phyloP scores from a whole-genome alignment of 805 yeast genomes.

The Ogataea chonburiensis region DNA sequence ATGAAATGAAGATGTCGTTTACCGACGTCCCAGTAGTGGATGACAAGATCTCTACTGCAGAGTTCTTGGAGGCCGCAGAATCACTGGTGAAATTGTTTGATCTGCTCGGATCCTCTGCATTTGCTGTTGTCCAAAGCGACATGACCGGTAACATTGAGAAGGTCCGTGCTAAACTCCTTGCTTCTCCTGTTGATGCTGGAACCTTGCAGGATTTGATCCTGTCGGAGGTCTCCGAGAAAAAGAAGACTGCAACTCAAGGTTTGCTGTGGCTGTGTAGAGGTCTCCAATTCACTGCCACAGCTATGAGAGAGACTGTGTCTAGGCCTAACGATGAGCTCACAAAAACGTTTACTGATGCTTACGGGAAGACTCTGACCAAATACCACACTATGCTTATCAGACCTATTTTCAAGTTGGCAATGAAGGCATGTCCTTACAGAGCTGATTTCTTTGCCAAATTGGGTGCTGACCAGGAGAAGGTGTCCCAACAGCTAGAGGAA shows the following conservation, averaged over 20 bases:
- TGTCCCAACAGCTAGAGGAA: constrained; percentile 56
- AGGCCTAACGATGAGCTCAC: constrained; percentile 65
- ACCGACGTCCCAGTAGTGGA: constrained; percentile 68
- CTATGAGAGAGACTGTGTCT: constrained; percentile 76
- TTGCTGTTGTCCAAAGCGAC: constrained; percentile 80
- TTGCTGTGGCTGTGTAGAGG: constrained; percentile 85
- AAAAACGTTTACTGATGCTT: constrained; percentile 81
- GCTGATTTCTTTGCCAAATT: constrained; percentile 79
- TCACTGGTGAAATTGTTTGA: constrained; percentile 81
- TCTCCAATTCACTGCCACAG: constrained; percentile 84
- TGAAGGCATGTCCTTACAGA: constrained; percentile 94
- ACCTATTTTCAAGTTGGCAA: constrained; percentile 88
- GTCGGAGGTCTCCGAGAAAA: constrained; percentile 64
- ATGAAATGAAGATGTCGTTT: constrained; percentile 71
- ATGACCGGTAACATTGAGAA: constrained; percentile 84
- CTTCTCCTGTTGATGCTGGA: constrained; percentile 59
- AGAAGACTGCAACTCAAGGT: constrained; percentile 86
- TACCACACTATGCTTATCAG: constrained; percentile 79
- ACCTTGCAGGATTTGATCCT: constrained; percentile 78
- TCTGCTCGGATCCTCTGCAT: constrained; percentile 81
- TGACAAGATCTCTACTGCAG: constrained; percentile 66
- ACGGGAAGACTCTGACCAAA: constrained; percentile 73
- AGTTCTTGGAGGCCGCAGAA: constrained; percentile 80
- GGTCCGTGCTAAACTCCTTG: constrained; percentile 62
- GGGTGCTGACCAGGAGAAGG: constrained; percentile 72